These are phyloP conservation scores for Prinsepia uniflora DNA, from an alignment of 306 rosid species.

Conservation along the genomic window DNA sequence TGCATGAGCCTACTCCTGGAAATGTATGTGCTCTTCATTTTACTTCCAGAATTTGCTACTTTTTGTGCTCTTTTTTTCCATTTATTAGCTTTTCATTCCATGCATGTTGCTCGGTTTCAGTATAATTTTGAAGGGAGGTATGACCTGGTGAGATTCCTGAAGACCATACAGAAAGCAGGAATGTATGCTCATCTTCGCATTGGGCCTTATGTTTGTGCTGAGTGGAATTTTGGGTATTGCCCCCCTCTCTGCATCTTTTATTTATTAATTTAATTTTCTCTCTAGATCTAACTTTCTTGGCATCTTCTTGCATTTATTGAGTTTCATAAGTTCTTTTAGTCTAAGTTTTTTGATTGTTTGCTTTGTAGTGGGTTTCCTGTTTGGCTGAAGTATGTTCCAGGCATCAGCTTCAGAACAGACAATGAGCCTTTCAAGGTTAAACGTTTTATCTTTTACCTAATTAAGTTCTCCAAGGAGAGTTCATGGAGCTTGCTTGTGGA, in stretches of 20 bases:
- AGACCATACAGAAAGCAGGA: constrained; percentile 86
- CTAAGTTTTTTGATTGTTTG: constrained; percentile 12
- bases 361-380: constrained; percentile 92
- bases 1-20: constrained; percentile 93
- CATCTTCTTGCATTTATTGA: neutral
- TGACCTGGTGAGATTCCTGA: constrained; percentile 84
- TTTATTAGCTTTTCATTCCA: neutral
- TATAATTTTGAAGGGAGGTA: constrained; percentile 88
- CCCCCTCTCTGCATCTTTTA: constrained; percentile 2
- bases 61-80: constrained; percentile 8
- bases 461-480: neutral
- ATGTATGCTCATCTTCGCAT: constrained; percentile 89
- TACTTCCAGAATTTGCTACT: constrained; percentile 1
- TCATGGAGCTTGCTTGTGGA: neutral
- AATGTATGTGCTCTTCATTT: constrained; percentile 68
- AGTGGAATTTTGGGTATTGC: constrained; percentile 95
- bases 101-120: constrained; percentile 45
- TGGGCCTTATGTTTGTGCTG: constrained; percentile 99
- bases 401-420: constrained; percentile 97
- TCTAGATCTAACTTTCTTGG: constrained; percentile 7
- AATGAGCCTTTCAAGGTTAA: constrained; percentile 95
- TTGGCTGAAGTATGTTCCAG: constrained; percentile 97
- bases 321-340: neutral
- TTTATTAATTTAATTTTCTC: neutral
- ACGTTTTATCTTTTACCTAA: neutral